phyloP scores from a whole-genome alignment of 2,329 filamentous ascomycete genomes.

The Aureobasidium uvarum region DNA sequence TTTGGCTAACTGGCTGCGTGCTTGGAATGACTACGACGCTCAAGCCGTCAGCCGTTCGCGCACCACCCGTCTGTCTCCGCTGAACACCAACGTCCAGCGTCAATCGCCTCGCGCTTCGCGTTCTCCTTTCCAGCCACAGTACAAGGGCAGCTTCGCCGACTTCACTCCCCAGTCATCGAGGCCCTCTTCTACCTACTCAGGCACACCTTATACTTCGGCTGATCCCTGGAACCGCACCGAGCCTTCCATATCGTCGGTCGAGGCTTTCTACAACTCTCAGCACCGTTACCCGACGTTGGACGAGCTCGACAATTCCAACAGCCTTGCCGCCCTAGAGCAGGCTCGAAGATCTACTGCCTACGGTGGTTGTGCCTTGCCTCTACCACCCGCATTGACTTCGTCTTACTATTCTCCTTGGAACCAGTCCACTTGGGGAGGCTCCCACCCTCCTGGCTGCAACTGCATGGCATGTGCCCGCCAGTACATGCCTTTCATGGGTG shows the following conservation, averaged over 20 bases:
- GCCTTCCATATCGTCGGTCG: conserved; percentile 29
- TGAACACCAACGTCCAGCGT: conserved; percentile 63
- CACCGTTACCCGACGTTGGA: conserved; percentile 37
- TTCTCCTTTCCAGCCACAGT: conserved; percentile 41
- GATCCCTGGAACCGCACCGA: conserved; percentile 39
- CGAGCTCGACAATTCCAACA: conserved; percentile 38
- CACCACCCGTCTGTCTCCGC: conserved; percentile 53
- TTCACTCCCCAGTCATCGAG: conserved; percentile 34
- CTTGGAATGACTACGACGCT: conserved; percentile 64
- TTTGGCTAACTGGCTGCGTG: conserved; percentile 62
- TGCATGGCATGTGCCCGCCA: conserved; percentile 39
- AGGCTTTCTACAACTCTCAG: conserved; percentile 39
- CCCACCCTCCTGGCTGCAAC: conserved; percentile 39
- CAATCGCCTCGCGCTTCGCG: conserved; percentile 50
- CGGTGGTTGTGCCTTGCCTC: conserved; percentile 31
- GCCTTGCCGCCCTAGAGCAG: conserved; percentile 37
- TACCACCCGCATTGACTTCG: conserved; percentile 28
- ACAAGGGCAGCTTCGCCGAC: conserved; percentile 32
- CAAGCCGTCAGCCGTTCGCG: conserved; percentile 47
- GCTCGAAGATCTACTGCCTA: conserved; percentile 36
- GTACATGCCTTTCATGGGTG: conserved; percentile 38
- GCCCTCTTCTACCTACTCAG: conserved; percentile 35
- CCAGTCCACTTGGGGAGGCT: conserved; percentile 36
- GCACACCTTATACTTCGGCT: conserved; percentile 36
- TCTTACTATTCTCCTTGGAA: conserved; percentile 38